Evolutionary conservation across 805 yeast species (phyloP).

Genomic region (Grigorovia humatica): DNA sequence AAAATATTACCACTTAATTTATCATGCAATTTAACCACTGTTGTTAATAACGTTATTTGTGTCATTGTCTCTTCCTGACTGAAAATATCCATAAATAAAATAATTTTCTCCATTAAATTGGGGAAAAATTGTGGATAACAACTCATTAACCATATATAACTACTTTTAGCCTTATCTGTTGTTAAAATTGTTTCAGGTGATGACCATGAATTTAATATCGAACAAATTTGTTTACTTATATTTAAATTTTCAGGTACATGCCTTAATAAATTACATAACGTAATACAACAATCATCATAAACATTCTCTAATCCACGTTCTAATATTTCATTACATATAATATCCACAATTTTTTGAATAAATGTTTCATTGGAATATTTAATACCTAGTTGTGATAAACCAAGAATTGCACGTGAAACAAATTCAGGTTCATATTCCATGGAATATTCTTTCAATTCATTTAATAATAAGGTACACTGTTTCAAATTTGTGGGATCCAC

Average conservation of each 20-base stretch:
- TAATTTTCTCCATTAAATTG: slow-evolving; percentile 38
- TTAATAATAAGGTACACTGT: slow-evolving; percentile 48
- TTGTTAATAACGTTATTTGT: slow-evolving; percentile 49
- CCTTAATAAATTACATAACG: slow-evolving; percentile 55
- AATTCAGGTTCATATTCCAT: slow-evolving; percentile 79
- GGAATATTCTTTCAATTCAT: slow-evolving; percentile 70
- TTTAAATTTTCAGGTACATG: slow-evolving; percentile 41
- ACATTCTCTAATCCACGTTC: slow-evolving; percentile 51
- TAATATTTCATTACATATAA: slow-evolving; percentile 42
- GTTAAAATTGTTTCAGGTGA: slow-evolving; percentile 38
- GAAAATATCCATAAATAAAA: slow-evolving; percentile 40
- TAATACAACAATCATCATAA: slow-evolving; percentile 48
- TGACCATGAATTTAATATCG: slow-evolving; percentile 29
- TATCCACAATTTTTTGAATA: slow-evolving; percentile 47
- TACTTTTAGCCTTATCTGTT: slow-evolving; percentile 37
- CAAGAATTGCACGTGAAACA: slow-evolving; percentile 52
- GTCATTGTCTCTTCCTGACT: slow-evolving; percentile 48
- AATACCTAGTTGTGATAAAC: slow-evolving; percentile 64
- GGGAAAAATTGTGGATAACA: slow-evolving; percentile 57
- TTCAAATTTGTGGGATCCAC: slow-evolving; percentile 39
- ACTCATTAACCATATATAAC: slow-evolving; percentile 61
- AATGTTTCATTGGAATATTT: slow-evolving; percentile 39
- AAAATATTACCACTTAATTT: slow-evolving; percentile 36
- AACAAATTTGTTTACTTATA: slow-evolving; percentile 20
- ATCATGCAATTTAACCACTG: slow-evolving; percentile 49